Evolutionary conservation across 768 basidiomycete species (phyloP), one percentile per base, ranked within the genome.

Genomic region (Neoboletus subvelutipes): DNA sequence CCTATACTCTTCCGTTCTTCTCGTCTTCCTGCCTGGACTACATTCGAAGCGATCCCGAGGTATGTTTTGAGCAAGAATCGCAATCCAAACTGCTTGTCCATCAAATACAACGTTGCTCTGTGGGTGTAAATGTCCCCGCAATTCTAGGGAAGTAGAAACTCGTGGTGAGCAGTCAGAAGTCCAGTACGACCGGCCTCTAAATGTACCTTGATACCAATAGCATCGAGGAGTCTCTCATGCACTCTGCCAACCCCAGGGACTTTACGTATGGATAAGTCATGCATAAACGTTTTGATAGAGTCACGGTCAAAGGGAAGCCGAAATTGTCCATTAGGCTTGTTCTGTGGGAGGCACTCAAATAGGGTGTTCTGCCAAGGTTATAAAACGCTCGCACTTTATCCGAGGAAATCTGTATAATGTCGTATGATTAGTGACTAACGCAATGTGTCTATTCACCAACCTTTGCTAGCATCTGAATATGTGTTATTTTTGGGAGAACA

Each of bases 311-410:
- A 92, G 3, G 83, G 73, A 24, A 97, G 81, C 62, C 82, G 80
- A 61, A 84, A 98, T 71, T 97, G 94, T 13, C 94, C 94, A 65
- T 96, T 92, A 3, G 94, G 95, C 73, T 98, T 98, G 71, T 98
- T 96, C 87, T 91, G 37, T 31, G 52, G 17, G 29, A 10, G 26
- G 42, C 39, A 33, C 18, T 59, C 9, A 54, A n/a, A 61, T 47
- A 56, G 8, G 11, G 18, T 29, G 17, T 9, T 34, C n/a, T 31
- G 13, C 34, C 15, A 41, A 49, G 26, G 42, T 28, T 20, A 52
- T 37, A 54, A 24, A 59, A 31, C 8, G 29, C 34, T 61, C 62
- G 18, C 40, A 88, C 89, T 78, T 88, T 93, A 72, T 98, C 94
- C 29, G 94, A 96, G 69, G 92, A 94, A 34, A 96, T 95, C 90